Evolutionary conservation across 2,329 filamentous ascomycete species (phyloP).

Genomic region (Trichothecium sympodiale): DNA sequence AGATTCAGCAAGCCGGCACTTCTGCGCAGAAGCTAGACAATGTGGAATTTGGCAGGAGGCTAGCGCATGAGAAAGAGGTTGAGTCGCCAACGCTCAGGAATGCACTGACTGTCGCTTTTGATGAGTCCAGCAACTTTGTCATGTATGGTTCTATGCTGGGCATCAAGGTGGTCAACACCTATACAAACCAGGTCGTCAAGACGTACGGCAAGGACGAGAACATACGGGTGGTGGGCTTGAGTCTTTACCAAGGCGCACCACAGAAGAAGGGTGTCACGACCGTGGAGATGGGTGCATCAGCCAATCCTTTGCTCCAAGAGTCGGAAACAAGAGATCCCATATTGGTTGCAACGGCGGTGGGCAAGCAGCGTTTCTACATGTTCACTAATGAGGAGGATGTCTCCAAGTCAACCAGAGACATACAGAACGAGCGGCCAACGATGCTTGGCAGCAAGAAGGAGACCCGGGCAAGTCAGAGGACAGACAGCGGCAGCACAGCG

Average conservation of each 20-base stretch:
- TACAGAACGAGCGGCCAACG: conserved; percentile 89
- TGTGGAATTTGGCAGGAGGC: conserved; percentile 80
- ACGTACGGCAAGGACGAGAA: conserved; percentile 85
- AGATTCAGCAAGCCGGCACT: conserved; percentile 93
- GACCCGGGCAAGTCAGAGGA: conserved; percentile 36
- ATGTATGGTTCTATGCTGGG: conserved; percentile 88
- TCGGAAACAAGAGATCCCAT: conserved; percentile 87
- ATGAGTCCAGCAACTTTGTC: conserved; percentile 92
- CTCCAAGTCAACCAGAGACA: conserved; percentile 73
- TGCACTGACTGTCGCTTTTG: conserved; percentile 81
- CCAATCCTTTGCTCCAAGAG: conserved; percentile 85
- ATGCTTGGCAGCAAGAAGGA: conserved; percentile 48
- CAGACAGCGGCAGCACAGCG: conserved; percentile 67
- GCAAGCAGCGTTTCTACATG: conserved; percentile 93
- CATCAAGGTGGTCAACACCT: conserved; percentile 90
- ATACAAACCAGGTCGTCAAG: conserved; percentile 85
- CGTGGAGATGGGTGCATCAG: conserved; percentile 92
- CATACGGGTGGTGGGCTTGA: conserved; percentile 70
- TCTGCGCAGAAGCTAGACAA: conserved; percentile 72
- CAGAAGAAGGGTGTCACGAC: conserved; percentile 90
- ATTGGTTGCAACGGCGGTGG: conserved; percentile 69
- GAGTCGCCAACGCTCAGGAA: conserved; percentile 57
- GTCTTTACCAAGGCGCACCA: conserved; percentile 88
- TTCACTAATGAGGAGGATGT: conserved; percentile 86
- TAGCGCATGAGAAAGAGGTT: conserved; percentile 79